These are phyloP conservation scores for Microcyclospora tardicrescens DNA, from an alignment of 2,329 filamentous ascomycete species.

Conservation along the genomic window DNA sequence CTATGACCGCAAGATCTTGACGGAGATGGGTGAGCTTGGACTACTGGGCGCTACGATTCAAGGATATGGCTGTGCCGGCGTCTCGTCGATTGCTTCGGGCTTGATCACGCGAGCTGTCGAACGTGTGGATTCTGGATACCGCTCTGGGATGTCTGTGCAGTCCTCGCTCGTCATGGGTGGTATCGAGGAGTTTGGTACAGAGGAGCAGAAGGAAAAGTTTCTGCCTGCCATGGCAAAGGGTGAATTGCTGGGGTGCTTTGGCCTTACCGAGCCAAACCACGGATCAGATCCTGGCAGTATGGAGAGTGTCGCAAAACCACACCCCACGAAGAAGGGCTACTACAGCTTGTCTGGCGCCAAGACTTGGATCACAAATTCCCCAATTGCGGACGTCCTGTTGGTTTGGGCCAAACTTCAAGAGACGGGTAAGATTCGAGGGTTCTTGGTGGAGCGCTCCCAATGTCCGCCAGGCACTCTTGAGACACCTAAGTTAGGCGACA, in stretches of 20 bases:
- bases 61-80: conserved; percentile 78
- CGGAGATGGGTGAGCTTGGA: conserved; percentile 89
- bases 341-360: conserved; percentile 69
- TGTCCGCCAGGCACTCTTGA: conserved; percentile 81
- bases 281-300: conserved; percentile 84
- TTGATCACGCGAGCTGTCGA: conserved; percentile 84
- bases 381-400: conserved; percentile 71
- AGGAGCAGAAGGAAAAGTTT: conserved; percentile 76
- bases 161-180: conserved; percentile 88
- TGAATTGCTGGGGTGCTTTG: conserved; percentile 72
- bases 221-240: conserved; percentile 72
- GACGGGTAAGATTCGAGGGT: conserved; percentile 88
- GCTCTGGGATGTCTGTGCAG: conserved; percentile 87
- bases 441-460: conserved; percentile 71
- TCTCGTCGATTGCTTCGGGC: conserved; percentile 76
- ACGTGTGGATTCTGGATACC: conserved; percentile 80
- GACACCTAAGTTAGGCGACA: conserved; percentile 86
- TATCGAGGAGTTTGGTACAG: conserved; percentile 75
- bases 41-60: conserved; percentile 74
- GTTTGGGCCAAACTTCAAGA: conserved; percentile 89
- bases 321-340: conserved; percentile 73
- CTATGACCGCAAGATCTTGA: conserved; percentile 72
- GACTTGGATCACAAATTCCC: conserved; percentile 94
- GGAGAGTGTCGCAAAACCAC: conserved; percentile 75
- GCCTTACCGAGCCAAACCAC: conserved; percentile 84